phyloP scores from a whole-genome alignment of 805 yeast genomes.

The Deakozyma indianensis region DNA sequence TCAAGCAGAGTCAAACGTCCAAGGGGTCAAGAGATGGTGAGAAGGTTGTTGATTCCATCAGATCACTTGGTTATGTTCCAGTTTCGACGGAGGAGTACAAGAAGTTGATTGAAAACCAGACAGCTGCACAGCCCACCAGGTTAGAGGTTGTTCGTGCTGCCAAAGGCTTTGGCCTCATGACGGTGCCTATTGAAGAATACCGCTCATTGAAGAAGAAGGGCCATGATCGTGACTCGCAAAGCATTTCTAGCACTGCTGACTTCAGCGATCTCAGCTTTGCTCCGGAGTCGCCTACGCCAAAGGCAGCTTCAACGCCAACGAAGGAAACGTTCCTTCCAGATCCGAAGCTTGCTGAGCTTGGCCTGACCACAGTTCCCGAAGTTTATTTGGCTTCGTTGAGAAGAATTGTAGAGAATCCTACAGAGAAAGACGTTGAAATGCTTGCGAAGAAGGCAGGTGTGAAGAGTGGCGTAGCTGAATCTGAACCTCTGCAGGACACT shows the following conservation, averaged over 20 bases:
- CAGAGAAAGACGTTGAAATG: constrained; percentile 13
- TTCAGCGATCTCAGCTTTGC: background rate
- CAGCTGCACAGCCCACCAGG: constrained; percentile 19
- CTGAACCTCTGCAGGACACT: background rate
- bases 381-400: constrained; percentile 18
- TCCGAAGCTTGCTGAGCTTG: constrained; percentile 2
- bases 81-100: constrained; percentile 23
- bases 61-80: constrained; percentile 20
- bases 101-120: constrained; percentile 17
- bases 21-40: constrained; percentile 10
- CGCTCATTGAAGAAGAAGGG: constrained; percentile 17
- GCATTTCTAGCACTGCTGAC: background rate
- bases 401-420: constrained; percentile 19
- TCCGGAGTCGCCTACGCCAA: background rate
- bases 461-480: background rate
- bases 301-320: background rate
- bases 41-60: constrained; percentile 17
- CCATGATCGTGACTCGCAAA: background rate
- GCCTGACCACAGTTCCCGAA: constrained; percentile 17
- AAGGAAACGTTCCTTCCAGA: background rate
- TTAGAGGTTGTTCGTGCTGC: constrained; percentile 24
- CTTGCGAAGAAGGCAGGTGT: constrained; percentile 16
- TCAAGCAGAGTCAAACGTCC: constrained; percentile 8
- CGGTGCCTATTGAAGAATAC: constrained; percentile 32
- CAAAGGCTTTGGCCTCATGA: constrained; percentile 28